Base-by-base conservation (phyloP, 1,284 basidiomycete genomes). In the Fistulinella staudtii region DNA sequence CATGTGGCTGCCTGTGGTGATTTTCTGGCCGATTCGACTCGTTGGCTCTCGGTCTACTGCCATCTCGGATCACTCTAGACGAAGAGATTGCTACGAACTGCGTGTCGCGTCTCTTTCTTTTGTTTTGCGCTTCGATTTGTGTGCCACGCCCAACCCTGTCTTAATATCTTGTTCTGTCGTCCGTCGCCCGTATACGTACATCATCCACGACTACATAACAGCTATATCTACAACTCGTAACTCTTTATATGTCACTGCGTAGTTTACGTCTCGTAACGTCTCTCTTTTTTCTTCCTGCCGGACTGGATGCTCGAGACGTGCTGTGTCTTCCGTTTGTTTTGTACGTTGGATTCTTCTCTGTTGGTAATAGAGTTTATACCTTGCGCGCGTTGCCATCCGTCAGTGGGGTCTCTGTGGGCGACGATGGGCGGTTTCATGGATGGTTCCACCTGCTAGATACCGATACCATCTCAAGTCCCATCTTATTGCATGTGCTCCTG, bases 231-330 rank as follows among this genome's bases (percentile, higher is more conserved):
- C 54, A 25, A 35, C 49, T 33, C 49, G 31, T 57, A 55, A 50
- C 43, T 42, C 42, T n/a, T n/a, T 56, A 57, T 56, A 60, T 54
- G 58, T 58, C 48, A 52, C 40, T 27, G 47, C 35, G 30, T 56
- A 53, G 30, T 58, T 55, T 41, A 38, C 41, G 21, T 39, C 17
- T 17, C 28, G n/a, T n/a, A n/a, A n/a, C n/a, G n/a, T n/a, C n/a
- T n/a, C 7, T 17, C 11, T 17, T 17, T 6, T 17, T 15, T 15
- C 5, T 31, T 31, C 18, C 33, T 13, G 33, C 33, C 9, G 20
- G 34, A 39, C 52, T n/a, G n/a, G n/a, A n/a, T n/a, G n/a, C n/a
- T n/a, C 34, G 37, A 35, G 31, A 36, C 34, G 4, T 21, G 18
- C 33, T 34, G 17, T 34, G 5, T 21, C 21, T 13, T 21, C 21